phyloP scores from a whole-genome alignment of 345 rosid species.

The Raphanus raphanistrum region DNA sequence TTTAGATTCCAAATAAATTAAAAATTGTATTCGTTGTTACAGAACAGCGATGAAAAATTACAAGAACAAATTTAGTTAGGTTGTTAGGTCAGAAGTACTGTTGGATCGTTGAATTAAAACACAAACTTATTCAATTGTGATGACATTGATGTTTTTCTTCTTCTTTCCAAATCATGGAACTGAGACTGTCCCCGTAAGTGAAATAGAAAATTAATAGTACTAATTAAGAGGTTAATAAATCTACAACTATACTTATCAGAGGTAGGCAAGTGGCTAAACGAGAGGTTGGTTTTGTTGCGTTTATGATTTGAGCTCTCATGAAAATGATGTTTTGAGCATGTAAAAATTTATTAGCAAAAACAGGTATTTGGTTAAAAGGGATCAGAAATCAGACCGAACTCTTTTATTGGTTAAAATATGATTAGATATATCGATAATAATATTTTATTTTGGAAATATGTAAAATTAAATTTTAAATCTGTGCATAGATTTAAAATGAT shows the following conservation, averaged over 20 bases:
- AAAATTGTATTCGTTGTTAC: neutral
- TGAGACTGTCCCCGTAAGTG: neutral
- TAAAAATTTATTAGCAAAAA: neutral
- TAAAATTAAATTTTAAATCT: too few relatives aligned
- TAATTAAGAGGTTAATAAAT: too few relatives aligned
- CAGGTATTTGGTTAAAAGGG: neutral
- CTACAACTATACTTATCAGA: too few relatives aligned
- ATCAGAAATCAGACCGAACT: neutral
- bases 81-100: neutral
- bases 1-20: neutral
- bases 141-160: neutral
- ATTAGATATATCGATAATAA: too few relatives aligned
- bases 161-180: too few relatives aligned
- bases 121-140: neutral
- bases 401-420: too few relatives aligned
- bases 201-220: neutral
- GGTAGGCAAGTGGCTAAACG: neutral
- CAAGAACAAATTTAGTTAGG: neutral
- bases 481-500: too few relatives aligned
- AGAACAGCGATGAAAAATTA: neutral
- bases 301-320: neutral
- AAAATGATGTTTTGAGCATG: neutral
- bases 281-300: neutral
- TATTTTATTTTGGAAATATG: too few relatives aligned
- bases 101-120: neutral